phyloP scores from a whole-genome alignment of 345 rosid genomes.

The Erodium maritimum region DNA sequence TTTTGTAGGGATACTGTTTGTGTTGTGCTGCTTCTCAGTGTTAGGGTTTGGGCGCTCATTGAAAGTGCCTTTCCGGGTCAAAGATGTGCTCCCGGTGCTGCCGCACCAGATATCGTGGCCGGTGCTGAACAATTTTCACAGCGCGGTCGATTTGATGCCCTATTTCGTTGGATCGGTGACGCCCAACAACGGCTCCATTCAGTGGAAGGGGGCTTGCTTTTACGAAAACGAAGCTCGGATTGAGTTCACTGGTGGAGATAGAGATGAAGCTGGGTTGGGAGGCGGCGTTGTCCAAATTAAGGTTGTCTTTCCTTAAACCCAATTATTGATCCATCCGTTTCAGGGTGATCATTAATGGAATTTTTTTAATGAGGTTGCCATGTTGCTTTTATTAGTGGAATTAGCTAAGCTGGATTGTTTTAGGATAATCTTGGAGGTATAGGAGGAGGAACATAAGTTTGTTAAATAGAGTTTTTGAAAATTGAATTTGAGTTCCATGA shows the following conservation, averaged over 20 bases:
- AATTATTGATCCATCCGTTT: background rate
- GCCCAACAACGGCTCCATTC: constrained; percentile 24
- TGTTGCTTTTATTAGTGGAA: background rate
- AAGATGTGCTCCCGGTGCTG: constrained; percentile 58
- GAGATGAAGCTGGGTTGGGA: constrained; percentile 26
- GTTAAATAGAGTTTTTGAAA: too few species aligned
- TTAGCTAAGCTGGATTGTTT: background rate
- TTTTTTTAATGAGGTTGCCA: background rate
- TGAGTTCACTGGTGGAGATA: constrained; percentile 63
- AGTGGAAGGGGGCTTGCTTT: constrained; percentile 96
- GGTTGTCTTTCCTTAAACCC: constrained; percentile 21
- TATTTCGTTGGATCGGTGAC: constrained; percentile 73
- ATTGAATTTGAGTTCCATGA: too few species aligned
- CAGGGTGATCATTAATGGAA: too few species aligned
- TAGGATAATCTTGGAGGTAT: background rate
- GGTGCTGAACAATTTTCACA: constrained; percentile 43
- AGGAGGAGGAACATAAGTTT: too few species aligned
- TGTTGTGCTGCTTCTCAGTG: too few species aligned
- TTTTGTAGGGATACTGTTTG: too few species aligned
- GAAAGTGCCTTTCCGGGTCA: constrained; percentile 47
- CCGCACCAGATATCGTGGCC: constrained; percentile 80
- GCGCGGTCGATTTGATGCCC: constrained; percentile 69
- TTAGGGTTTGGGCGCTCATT: too few species aligned
- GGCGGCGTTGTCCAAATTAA: constrained; percentile 85
- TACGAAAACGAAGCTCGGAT: constrained; percentile 67